These are phyloP conservation scores for Babesia divergens DNA, from an alignment of 169 alveolate genomes.

Conservation along the genomic window DNA sequence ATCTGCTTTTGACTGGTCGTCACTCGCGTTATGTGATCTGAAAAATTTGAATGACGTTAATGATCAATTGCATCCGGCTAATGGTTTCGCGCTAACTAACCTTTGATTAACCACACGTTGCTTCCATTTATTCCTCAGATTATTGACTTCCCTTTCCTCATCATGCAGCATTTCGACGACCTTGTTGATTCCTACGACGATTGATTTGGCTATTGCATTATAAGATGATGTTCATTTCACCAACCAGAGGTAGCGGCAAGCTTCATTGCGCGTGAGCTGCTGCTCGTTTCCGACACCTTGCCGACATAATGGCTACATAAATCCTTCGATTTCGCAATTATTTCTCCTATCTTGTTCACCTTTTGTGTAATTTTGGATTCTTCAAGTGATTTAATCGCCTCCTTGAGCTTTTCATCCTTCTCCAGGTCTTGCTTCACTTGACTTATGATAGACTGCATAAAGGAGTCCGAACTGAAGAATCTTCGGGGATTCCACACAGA, in stretches of 20 bases:
- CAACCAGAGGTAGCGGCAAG: slow-evolving; percentile 47
- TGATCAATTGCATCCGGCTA: background rate
- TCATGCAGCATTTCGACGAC: slow-evolving; percentile 65
- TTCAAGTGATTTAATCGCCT: slow-evolving; percentile 74
- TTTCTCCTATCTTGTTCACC: slow-evolving; percentile 53
- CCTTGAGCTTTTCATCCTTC: slow-evolving; percentile 71
- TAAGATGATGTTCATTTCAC: background rate
- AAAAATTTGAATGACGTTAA: background rate
- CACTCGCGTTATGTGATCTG: background rate
- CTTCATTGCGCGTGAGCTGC: slow-evolving; percentile 35
- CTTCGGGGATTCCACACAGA: background rate
- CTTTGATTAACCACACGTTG: slow-evolving; percentile 5
- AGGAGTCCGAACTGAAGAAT: slow-evolving; percentile 58
- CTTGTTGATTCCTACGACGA: slow-evolving; percentile 63
- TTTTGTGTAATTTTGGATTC: slow-evolving; percentile 63
- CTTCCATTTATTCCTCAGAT: slow-evolving; percentile 42
- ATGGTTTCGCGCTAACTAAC: background rate
- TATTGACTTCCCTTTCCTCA: slow-evolving; percentile 33
- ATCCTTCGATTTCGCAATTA: slow-evolving; percentile 42
- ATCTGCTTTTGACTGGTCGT: background rate
- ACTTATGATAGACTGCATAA: slow-evolving; percentile 71
- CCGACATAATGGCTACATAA: slow-evolving; percentile 19
- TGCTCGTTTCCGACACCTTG: slow-evolving; percentile 49
- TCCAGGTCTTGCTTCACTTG: slow-evolving; percentile 78
- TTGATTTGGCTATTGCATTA: slow-evolving; percentile 29